phyloP scores from a whole-genome alignment of 192 early-diverging fungal species.

The Spinellus fusiger region DNA sequence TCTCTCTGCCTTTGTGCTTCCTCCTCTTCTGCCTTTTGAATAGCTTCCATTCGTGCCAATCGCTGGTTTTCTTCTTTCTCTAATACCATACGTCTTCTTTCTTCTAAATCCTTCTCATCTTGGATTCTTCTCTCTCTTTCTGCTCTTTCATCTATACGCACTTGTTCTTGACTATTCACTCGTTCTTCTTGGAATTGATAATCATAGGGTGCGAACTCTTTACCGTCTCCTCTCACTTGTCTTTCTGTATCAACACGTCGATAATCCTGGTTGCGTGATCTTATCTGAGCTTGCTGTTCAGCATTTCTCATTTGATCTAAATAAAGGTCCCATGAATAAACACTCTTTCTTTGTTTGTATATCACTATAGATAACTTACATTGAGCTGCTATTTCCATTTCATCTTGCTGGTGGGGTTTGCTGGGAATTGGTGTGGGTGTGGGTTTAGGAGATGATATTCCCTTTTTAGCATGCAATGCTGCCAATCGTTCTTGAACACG shows the following conservation, averaged over 20 bases:
- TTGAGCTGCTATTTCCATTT: slow-evolving; percentile 21
- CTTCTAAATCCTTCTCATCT: slow-evolving; percentile 5
- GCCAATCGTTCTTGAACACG: slow-evolving; percentile 33
- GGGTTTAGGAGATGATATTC: slow-evolving; percentile 7
- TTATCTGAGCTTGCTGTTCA: slow-evolving; percentile 28
- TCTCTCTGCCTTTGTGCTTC: background rate
- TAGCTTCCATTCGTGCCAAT: slow-evolving; percentile 10
- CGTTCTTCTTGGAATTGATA: slow-evolving; percentile 18
- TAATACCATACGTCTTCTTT: slow-evolving; percentile 11
- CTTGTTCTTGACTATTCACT: slow-evolving; percentile 2
- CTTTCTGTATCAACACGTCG: slow-evolving; percentile 29
- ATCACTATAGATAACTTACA: too few species aligned
- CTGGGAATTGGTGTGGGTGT: background rate
- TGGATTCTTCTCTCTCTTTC: slow-evolving; percentile 11
- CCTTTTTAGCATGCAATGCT: slow-evolving; percentile 16
- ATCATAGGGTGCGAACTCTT: slow-evolving; percentile 2
- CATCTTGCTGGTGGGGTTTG: slow-evolving; percentile 18
- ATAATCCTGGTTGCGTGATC: slow-evolving; percentile 31
- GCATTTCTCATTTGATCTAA: slow-evolving; percentile 33
- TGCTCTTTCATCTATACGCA: slow-evolving; percentile 5
- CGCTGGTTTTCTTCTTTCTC: slow-evolving; percentile 12
- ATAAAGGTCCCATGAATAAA: background rate
- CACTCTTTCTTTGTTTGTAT: background rate
- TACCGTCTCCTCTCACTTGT: slow-evolving; percentile 18
- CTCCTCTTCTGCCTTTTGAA: slow-evolving; percentile 9